Conservation (phyloP, 192 early-diverging fungal genomes). For the Phlyctochytrium arcticum region DNA sequence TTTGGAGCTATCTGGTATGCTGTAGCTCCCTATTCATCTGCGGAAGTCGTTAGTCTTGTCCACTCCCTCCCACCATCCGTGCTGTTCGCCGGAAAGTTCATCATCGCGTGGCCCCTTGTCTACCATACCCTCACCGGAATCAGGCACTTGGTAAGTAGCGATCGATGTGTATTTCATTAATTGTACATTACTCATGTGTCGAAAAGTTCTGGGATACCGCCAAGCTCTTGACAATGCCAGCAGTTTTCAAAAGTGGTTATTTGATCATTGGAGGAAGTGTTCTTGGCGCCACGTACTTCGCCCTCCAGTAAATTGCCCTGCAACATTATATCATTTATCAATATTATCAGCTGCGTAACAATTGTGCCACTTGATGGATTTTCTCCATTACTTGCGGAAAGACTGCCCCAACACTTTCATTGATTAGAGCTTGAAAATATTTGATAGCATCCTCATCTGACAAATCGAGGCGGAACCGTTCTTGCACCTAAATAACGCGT, state of each 20-base stretch:
- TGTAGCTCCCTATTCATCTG: slow-evolving; percentile 65
- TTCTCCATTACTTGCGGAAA: slow-evolving; percentile 98
- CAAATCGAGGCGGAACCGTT: slow-evolving; percentile 90
- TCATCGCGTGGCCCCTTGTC: slow-evolving; percentile 66
- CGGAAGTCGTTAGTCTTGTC: slow-evolving; percentile 59
- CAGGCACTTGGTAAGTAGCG: slow-evolving; percentile 81
- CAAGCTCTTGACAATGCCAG: slow-evolving; percentile 63
- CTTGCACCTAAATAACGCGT: slow-evolving; percentile 91
- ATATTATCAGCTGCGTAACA: slow-evolving; percentile 23
- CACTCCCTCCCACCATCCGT: slow-evolving; percentile 64
- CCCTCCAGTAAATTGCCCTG: slow-evolving; percentile 14
- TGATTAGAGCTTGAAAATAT: slow-evolving; percentile 88
- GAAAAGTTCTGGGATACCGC: slow-evolving; percentile 82
- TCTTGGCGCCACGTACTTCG: slow-evolving; percentile 25
- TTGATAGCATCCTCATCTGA: slow-evolving; percentile 89
- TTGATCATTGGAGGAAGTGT: slow-evolving; percentile 62
- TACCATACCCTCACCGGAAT: slow-evolving; percentile 85
- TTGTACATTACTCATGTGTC: background rate
- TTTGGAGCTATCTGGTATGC: slow-evolving; percentile 55
- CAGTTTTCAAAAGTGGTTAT: slow-evolving; percentile 81
- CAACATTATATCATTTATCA: background rate
- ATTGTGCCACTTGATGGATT: slow-evolving; percentile 94
- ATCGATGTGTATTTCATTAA: background rate
- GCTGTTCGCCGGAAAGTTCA: slow-evolving; percentile 67
- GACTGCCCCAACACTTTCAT: slow-evolving; percentile 88